A percentile compares a stretch with the other conserved stretches of the same genome.
phyloP scores from a whole-genome alignment of 179 eudicot species.

The Nepenthes alata region DNA sequence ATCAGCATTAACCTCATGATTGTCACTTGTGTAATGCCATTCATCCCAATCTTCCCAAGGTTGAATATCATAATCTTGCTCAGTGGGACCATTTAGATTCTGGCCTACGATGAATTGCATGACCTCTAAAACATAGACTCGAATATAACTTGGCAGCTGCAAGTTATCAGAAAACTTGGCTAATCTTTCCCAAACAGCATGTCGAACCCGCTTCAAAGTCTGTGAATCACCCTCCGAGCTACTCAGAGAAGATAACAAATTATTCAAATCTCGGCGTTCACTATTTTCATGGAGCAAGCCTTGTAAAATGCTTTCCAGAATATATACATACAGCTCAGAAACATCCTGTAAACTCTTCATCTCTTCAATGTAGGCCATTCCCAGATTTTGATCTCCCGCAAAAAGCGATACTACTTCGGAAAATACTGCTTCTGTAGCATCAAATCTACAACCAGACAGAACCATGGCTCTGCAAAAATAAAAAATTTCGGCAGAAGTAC shows the following conservation, averaged over 20 bases:
- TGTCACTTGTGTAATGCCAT: constrained; percentile 20
- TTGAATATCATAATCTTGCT: constrained; percentile 31
- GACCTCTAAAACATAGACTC: constrained; percentile 71
- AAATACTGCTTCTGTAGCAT: constrained; percentile 40
- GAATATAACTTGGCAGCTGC: constrained; percentile 58
- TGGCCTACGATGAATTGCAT: constrained; percentile 57
- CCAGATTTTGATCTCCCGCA: constrained; percentile 17
- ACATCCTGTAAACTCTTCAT: constrained; percentile 30
- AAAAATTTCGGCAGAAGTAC: constrained; percentile 25
- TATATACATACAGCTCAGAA: constrained; percentile 43
- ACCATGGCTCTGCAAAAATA: constrained; percentile 73
- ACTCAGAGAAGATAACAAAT: constrained; percentile 61
- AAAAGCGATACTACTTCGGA: constrained; percentile 36
- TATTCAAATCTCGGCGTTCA: constrained; percentile 32
- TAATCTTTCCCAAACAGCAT: constrained; percentile 76
- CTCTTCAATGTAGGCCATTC: constrained; percentile 11
- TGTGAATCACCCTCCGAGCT: constrained; percentile 46
- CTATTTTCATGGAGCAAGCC: constrained; percentile 39
- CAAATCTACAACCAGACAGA: constrained; percentile 59
- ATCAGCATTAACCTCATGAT: constrained; percentile 16
- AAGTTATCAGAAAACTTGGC: constrained; percentile 65
- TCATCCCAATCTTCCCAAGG: constrained; percentile 88
- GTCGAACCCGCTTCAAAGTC: constrained; percentile 50
- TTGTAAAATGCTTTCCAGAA: constrained; percentile 47
- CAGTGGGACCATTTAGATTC: constrained; percentile 31